phyloP scores from a whole-genome alignment of 257 asterid genomes.

The Galeopsis tetrahit region DNA sequence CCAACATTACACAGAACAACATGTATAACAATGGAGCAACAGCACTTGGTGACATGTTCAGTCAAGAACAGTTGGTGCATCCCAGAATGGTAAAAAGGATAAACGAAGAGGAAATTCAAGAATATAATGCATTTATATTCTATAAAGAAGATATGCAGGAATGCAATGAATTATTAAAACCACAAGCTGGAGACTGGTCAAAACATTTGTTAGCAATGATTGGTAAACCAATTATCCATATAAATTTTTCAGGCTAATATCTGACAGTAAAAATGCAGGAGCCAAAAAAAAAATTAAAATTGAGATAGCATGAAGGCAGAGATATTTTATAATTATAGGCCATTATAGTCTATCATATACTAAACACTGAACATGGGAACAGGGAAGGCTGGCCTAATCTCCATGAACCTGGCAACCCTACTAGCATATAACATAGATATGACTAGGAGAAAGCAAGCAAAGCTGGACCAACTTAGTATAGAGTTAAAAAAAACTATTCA shows the following conservation, averaged over 20 bases:
- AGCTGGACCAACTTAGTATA: no score
- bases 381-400: no score
- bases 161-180: constrained; percentile 5
- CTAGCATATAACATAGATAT: no score
- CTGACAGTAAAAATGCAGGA: constrained; percentile 16
- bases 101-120: constrained; percentile 23
- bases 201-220: background rate
- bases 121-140: background rate
- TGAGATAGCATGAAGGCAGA: no score
- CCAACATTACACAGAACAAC: constrained; percentile 15
- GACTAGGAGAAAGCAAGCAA: no score
- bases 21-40: constrained; percentile 16
- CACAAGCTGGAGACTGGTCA: constrained; percentile 10
- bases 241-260: constrained; percentile 8
- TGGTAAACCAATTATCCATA: constrained; percentile 9
- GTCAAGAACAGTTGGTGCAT: constrained; percentile 9
- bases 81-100: background rate
- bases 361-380: no score
- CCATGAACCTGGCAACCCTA: no score
- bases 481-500: no score
- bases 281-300: background rate
- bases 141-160: background rate
- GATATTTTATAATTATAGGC: no score
- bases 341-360: no score
- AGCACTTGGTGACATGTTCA: background rate